Conservation (phyloP, 352 stramenopile species). For the Pythium sp. region DNA sequence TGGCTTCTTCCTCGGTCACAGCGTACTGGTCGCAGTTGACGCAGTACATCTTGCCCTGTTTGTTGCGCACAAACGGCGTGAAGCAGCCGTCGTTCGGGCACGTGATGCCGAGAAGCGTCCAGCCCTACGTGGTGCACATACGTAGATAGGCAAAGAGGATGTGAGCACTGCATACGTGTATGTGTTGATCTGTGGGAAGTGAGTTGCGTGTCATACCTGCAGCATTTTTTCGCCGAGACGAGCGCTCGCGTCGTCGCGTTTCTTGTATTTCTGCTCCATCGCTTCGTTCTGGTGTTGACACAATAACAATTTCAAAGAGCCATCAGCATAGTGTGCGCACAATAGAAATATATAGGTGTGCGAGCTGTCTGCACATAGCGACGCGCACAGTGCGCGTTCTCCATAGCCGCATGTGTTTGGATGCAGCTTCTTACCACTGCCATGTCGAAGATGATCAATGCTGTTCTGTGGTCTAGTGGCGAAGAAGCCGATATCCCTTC, state of each 20-base stretch:
- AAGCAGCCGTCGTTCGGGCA: constrained; percentile 72
- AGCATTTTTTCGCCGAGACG: constrained; percentile 80
- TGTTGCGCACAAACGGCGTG: constrained; percentile 77
- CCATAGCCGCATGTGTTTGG: neutral
- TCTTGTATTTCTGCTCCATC: constrained; percentile 46
- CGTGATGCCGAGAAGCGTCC: constrained; percentile 68
- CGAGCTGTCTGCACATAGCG: neutral
- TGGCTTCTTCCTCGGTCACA: constrained; percentile 69
- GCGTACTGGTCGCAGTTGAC: constrained; percentile 74
- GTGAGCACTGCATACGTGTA: neutral
- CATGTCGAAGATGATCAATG: neutral
- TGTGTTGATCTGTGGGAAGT: neutral
- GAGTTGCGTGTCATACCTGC: constrained; percentile 30
- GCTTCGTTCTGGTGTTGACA: constrained; percentile 8
- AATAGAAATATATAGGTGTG: neutral
- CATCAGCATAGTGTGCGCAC: neutral
- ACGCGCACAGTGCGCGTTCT: neutral
- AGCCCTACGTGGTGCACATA: constrained; percentile 39
- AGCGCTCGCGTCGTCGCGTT: constrained; percentile 72
- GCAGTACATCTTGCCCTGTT: constrained; percentile 78
- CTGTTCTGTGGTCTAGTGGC: neutral
- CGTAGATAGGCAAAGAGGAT: neutral
- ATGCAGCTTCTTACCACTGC: constrained; percentile 5
- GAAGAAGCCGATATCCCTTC: neutral
- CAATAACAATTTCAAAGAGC: neutral